Evolutionary conservation across 2,329 filamentous ascomycete genomes (phyloP).

Genomic region (Fusarium sp.): DNA sequence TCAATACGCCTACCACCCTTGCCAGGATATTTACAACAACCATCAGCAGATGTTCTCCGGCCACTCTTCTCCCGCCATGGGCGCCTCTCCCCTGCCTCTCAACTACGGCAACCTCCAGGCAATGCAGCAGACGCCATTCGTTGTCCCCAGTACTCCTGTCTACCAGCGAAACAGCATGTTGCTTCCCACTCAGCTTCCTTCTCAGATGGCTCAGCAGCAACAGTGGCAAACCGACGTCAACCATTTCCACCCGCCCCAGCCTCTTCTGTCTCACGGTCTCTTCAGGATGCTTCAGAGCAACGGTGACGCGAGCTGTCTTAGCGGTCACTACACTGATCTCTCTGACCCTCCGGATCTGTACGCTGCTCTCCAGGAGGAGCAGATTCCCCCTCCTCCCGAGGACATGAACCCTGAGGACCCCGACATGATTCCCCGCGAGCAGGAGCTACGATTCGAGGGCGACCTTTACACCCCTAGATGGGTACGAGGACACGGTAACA

Average conservation of each 20-base stretch:
- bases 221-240: constrained; percentile 62
- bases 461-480: constrained; percentile 86
- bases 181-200: constrained; percentile 60
- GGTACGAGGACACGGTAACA: constrained; percentile 87
- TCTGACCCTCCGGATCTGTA: constrained; percentile 82
- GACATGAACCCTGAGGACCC: constrained; percentile 85
- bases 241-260: constrained; percentile 69
- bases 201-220: constrained; percentile 63
- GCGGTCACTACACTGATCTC: constrained; percentile 77
- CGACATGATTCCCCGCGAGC: constrained; percentile 80
- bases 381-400: constrained; percentile 77
- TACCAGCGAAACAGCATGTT: constrained; percentile 70
- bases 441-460: constrained; percentile 80
- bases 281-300: constrained; percentile 82
- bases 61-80: constrained; percentile 57
- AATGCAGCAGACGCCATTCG: constrained; percentile 65
- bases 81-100: constrained; percentile 61
- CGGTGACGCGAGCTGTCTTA: constrained; percentile 73
- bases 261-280: constrained; percentile 75
- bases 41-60: constrained; percentile 64
- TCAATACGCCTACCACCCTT: constrained; percentile 71
- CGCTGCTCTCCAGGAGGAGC: constrained; percentile 78
- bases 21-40: constrained; percentile 67
- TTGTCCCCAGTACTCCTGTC: constrained; percentile 63
- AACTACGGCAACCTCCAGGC: constrained; percentile 67